Conservation (phyloP, 2,329 filamentous ascomycete genomes). For the Calonectria crousiana region DNA sequence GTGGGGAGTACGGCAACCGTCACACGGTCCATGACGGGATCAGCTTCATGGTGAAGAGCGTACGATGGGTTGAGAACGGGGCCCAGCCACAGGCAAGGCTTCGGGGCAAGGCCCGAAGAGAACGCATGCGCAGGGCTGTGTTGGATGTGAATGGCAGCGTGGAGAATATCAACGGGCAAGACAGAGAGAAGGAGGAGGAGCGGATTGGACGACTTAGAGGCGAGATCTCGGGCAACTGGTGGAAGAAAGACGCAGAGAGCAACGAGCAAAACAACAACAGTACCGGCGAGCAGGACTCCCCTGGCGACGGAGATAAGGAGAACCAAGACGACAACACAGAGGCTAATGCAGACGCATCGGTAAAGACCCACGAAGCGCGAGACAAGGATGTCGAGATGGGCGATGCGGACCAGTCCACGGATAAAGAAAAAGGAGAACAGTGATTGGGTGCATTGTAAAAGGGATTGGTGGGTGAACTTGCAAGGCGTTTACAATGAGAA, state of each 20-base stretch:
- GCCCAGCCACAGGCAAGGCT: slow-evolving; percentile 69
- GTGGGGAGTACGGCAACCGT: slow-evolving; percentile 59
- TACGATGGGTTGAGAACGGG: slow-evolving; percentile 88
- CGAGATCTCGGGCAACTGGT: slow-evolving; percentile 52
- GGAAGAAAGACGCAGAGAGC: slow-evolving; percentile 45
- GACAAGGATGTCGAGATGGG: slow-evolving; percentile 50
- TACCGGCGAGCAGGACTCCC: slow-evolving; percentile 43
- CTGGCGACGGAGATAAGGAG: slow-evolving; percentile 61
- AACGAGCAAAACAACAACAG: slow-evolving; percentile 44
- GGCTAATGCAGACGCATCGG: not conserved
- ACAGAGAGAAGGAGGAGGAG: slow-evolving; percentile 42
- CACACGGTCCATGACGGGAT: slow-evolving; percentile 80
- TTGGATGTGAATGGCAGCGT: slow-evolving; percentile 59
- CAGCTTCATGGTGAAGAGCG: slow-evolving; percentile 85
- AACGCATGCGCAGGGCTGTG: slow-evolving; percentile 69
- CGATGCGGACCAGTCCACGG: slow-evolving; percentile 35
- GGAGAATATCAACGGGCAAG: slow-evolving; percentile 46
- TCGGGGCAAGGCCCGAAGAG: slow-evolving; percentile 66
- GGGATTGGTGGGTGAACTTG: slow-evolving; percentile 19
- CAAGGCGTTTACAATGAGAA: slow-evolving; percentile 40
- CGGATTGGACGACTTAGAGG: slow-evolving; percentile 39
- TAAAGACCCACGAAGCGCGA: slow-evolving; percentile 22
- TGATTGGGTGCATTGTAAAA: slow-evolving; percentile 28
- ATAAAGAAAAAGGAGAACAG: slow-evolving; percentile 32
- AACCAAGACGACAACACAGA: slow-evolving; percentile 50